Evolutionary conservation across 225 moss, liverwort and hornwort genomes (phyloP).

Genomic region (Sphagnum tenellum): DNA sequence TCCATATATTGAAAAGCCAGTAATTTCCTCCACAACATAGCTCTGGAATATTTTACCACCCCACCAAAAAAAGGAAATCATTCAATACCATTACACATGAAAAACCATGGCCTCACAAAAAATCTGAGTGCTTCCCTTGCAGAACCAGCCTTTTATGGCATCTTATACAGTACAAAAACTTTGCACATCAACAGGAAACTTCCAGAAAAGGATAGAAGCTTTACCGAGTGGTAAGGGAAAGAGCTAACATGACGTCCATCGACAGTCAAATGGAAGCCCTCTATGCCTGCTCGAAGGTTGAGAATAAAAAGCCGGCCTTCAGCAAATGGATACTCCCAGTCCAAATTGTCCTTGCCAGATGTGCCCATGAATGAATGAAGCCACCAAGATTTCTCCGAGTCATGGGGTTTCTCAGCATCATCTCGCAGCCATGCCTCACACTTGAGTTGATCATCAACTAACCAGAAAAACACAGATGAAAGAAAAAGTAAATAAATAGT

Average conservation of each 20-base stretch:
- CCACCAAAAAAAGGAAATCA: too few relatives aligned
- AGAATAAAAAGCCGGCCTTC: constrained; percentile 16
- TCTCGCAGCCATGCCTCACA: constrained; percentile 36
- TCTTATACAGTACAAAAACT: too few relatives aligned
- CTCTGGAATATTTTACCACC: constrained; percentile 5
- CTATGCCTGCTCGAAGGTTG: constrained; percentile 14
- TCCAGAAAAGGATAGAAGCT: not conserved
- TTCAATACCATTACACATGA: too few relatives aligned
- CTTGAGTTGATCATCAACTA: constrained; percentile 22
- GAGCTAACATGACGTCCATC: constrained; percentile 32
- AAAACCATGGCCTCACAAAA: too few relatives aligned
- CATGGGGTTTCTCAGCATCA: constrained; percentile 1
- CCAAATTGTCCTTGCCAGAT: constrained; percentile 9
- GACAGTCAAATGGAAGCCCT: constrained; percentile 25
- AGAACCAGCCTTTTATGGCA: too few relatives aligned
- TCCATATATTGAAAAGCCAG: constrained; percentile 17
- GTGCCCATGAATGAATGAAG: constrained; percentile 12
- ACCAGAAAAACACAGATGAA: too few relatives aligned
- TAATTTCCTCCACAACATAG: constrained; percentile 26
- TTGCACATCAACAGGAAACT: too few relatives aligned
- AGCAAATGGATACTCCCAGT: constrained; percentile 19
- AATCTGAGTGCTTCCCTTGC: too few relatives aligned
- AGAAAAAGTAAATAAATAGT: too few relatives aligned
- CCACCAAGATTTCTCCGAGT: constrained; percentile 23
- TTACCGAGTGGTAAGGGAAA: constrained; percentile 24